Conservation (phyloP, 2,329 filamentous ascomycete genomes). For the Penicillium sp. region DNA sequence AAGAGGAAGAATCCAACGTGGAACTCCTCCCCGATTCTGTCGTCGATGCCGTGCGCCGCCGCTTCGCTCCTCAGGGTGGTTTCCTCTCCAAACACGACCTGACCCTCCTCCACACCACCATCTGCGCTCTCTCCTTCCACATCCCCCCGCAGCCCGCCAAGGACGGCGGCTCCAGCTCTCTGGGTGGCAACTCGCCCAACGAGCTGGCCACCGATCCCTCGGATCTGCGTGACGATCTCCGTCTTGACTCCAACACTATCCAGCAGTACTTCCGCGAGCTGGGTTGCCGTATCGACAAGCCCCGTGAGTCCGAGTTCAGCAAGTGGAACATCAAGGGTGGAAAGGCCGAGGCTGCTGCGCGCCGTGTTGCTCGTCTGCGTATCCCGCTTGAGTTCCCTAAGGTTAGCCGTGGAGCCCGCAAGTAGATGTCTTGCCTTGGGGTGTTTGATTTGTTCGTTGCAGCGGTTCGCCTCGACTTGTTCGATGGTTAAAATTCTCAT, state of each 20-base stretch:
- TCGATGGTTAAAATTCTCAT: slow-evolving; percentile 21
- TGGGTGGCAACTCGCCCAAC: slow-evolving; percentile 45
- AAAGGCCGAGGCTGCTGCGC: slow-evolving; percentile 61
- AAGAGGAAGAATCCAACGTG: slow-evolving; percentile 23
- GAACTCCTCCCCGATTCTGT: slow-evolving; percentile 45
- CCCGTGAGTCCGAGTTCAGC: slow-evolving; percentile 48
- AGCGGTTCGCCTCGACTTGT: slow-evolving; percentile 13
- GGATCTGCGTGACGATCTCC: slow-evolving; percentile 54
- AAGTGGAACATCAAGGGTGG: slow-evolving; percentile 60
- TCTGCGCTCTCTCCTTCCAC: slow-evolving; percentile 54
- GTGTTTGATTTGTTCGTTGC: slow-evolving; percentile 15
- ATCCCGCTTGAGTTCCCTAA: slow-evolving; percentile 86
- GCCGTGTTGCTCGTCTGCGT: slow-evolving; percentile 70
- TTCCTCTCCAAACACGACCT: slow-evolving; percentile 47
- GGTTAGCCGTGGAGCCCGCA: slow-evolving; percentile 49
- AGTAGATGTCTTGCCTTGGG: slow-evolving; percentile 24
- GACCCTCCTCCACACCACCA: slow-evolving; percentile 53
- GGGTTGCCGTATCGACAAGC: slow-evolving; percentile 52
- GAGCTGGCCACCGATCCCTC: slow-evolving; percentile 52
- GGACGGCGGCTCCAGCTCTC: slow-evolving; percentile 43
- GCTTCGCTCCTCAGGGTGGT: slow-evolving; percentile 48
- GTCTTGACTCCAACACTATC: slow-evolving; percentile 43
- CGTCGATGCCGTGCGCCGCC: slow-evolving; percentile 49
- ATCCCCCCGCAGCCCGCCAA: slow-evolving; percentile 50
- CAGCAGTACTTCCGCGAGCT: slow-evolving; percentile 54